Evolutionary conservation across 2,329 filamentous ascomycete genomes (phyloP).

Genomic region (Pyrenophora seminiperda): DNA sequence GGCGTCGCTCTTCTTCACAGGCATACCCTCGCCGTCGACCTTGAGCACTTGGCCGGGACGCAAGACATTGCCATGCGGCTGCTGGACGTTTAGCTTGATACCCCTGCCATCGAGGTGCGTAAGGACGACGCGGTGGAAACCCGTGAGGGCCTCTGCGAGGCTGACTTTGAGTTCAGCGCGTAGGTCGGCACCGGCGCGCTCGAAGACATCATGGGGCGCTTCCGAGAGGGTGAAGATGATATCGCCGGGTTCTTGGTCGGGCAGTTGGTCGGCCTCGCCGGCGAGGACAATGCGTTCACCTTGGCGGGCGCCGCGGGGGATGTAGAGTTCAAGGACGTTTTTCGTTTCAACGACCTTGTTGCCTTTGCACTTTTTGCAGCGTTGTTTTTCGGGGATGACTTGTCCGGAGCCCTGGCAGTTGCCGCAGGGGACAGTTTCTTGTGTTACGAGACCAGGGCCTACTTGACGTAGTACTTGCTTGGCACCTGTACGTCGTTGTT

Average conservation of each 20-base stretch:
- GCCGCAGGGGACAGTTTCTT: constrained; percentile 78
- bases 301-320: constrained; percentile 77
- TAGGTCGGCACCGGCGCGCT: constrained; percentile 81
- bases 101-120: constrained; percentile 93
- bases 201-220: constrained; percentile 79
- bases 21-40: constrained; percentile 91
- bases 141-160: constrained; percentile 80
- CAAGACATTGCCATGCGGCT: constrained; percentile 73
- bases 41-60: constrained; percentile 85
- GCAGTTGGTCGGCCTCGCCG: constrained; percentile 91
- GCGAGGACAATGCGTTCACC: constrained; percentile 89
- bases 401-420: constrained; percentile 84
- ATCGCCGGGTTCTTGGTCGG: constrained; percentile 87
- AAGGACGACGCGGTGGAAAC: constrained; percentile 87
- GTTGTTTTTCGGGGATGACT: constrained; percentile 93
- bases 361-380: constrained; percentile 99
- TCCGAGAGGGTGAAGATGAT: constrained; percentile 89
- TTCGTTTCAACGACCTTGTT: constrained; percentile 83
- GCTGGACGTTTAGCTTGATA: constrained; percentile 77
- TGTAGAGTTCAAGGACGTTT: constrained; percentile 96
- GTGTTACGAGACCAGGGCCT: constrained; percentile 82
- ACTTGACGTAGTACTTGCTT: constrained; percentile 80
- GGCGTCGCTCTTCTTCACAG: constrained; percentile 79
- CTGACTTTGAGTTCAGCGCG: constrained; percentile 81
- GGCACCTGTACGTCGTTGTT: constrained; percentile 59